Evolutionary conservation across 441 rosid genomes (phyloP).

Genomic region (Populus hybrid): DNA sequence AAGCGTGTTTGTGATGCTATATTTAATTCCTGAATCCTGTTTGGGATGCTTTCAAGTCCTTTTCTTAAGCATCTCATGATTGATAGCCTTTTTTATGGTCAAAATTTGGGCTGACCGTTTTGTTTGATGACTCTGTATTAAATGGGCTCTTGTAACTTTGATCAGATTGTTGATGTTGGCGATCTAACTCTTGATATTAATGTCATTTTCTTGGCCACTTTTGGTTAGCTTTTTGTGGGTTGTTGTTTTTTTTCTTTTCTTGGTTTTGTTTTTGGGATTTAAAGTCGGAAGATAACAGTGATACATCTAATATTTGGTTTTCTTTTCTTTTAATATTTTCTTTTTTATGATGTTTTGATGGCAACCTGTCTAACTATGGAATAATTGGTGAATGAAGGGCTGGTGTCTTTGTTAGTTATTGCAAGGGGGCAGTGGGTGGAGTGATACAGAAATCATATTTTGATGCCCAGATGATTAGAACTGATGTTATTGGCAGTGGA

Average conservation of each 20-base stretch:
- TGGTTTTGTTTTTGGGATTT: not conserved
- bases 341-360: not conserved
- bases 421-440: conserved; percentile 18
- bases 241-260: not conserved
- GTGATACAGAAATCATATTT: conserved; percentile 18
- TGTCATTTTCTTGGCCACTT: conserved; percentile 4
- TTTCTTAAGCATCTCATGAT: not conserved
- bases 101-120: not conserved
- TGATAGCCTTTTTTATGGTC: not conserved
- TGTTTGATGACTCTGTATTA: not conserved
- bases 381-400: conserved; percentile 27
- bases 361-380: conserved; percentile 21
- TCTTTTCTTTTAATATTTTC: no score
- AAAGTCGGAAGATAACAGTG: not conserved
- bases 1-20: not conserved
- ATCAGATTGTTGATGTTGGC: not conserved
- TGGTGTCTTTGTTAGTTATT: conserved; percentile 13
- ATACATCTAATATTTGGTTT: not conserved
- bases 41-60: not conserved
- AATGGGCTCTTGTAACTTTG: not conserved
- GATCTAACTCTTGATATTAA: not conserved
- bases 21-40: not conserved
- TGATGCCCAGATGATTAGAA: conserved; percentile 60
- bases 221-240: not conserved
- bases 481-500: conserved; percentile 97